phyloP scores from a whole-genome alignment of 208 protist genomes.

The Acanthamoeba polyphaga region DNA sequence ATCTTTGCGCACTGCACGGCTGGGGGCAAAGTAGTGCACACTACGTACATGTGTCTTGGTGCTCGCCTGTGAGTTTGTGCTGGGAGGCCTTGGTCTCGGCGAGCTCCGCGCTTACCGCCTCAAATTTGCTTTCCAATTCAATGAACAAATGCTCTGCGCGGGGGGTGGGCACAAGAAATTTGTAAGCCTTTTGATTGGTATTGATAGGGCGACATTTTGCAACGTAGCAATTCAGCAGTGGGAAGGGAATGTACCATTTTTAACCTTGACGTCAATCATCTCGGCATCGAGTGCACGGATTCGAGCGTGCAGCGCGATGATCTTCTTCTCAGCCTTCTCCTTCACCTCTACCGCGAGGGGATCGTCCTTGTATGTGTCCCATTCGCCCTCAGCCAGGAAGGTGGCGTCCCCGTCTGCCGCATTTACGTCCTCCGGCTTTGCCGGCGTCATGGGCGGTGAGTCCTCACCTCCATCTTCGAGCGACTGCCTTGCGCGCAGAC shows the following conservation, averaged over 20 bases:
- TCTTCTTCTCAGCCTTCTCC: conserved; percentile 6
- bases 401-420: too few relatives aligned
- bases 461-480: too few relatives aligned
- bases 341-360: conserved; percentile 5
- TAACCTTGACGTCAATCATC: background rate
- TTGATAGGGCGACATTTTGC: background rate
- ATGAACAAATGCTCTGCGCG: background rate
- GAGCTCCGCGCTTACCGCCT: background rate
- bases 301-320: background rate
- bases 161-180: too few relatives aligned
- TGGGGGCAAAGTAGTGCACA: background rate
- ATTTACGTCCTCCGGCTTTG: too few relatives aligned
- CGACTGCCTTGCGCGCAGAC: too few relatives aligned
- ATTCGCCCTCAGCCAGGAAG: background rate
- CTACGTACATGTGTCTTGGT: background rate
- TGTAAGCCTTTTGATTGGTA: background rate
- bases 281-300: background rate
- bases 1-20: too few relatives aligned
- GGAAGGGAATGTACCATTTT: background rate
- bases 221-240: background rate
- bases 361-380: conserved; percentile 15
- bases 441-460: too few relatives aligned
- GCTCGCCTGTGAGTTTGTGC: background rate
- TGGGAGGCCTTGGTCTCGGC: background rate
- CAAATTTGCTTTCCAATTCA: background rate